Percentiles rank a stretch among this genome's conserved stretches.
phyloP scores from a whole-genome alignment of 805 yeast species.

The Starmerella kuoi region DNA sequence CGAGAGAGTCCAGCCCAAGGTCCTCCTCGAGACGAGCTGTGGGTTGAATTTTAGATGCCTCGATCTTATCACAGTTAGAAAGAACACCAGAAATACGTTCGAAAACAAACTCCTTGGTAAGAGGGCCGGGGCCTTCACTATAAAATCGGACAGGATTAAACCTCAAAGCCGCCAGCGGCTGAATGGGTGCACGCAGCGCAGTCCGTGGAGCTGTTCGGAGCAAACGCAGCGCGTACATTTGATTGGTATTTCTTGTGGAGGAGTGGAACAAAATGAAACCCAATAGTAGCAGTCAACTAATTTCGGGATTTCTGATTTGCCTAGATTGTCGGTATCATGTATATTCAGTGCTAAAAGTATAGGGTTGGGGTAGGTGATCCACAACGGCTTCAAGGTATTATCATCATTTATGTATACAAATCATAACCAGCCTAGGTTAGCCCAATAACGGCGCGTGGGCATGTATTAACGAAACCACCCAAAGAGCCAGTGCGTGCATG shows the following conservation, averaged over 20 bases:
- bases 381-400: too few species aligned
- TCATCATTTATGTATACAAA: too few species aligned
- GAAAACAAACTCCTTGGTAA: slow-evolving; percentile 67
- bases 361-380: too few species aligned
- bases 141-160: slow-evolving; percentile 2
- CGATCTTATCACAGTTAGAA: slow-evolving; percentile 48
- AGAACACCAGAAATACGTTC: slow-evolving; percentile 71
- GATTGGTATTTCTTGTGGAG: background rate
- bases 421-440: too few species aligned
- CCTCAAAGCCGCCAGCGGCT: slow-evolving; percentile 3
- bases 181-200: background rate
- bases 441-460: too few species aligned
- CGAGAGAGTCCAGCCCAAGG: slow-evolving; percentile 79
- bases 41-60: slow-evolving; percentile 29
- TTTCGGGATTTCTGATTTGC: background rate
- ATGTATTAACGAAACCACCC: too few species aligned
- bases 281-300: too few species aligned
- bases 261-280: too few species aligned
- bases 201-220: background rate
- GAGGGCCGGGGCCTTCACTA: slow-evolving; percentile 38
- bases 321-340: background rate
- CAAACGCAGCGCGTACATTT: background rate
- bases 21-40: slow-evolving; percentile 39
- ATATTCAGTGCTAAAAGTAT: too few species aligned
- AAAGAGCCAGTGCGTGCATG: too few species aligned